Conservation (phyloP, 1,284 basidiomycete species). For the Macrocystidia cucumis region DNA sequence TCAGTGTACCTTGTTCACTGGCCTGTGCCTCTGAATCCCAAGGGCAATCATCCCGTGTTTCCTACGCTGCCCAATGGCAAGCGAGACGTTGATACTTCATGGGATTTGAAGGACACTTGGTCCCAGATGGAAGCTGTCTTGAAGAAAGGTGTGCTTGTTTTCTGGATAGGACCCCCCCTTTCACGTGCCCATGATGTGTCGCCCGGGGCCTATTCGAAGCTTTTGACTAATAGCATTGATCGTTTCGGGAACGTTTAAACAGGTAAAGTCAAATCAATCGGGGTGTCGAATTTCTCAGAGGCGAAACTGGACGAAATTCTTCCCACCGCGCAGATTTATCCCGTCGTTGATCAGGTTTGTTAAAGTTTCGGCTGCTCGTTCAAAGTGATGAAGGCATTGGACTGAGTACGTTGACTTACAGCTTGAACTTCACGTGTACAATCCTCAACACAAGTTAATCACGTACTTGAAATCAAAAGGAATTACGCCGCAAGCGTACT, state of each 20-base stretch:
- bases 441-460: slow-evolving; percentile 69
- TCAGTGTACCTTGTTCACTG: slow-evolving; percentile 77
- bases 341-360: slow-evolving; percentile 57
- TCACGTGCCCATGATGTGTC: slow-evolving; percentile 1
- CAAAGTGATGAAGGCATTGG: neutral
- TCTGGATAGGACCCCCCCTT: slow-evolving; percentile 16
- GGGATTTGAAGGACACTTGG: slow-evolving; percentile 73
- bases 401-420: slow-evolving; percentile 14
- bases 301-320: slow-evolving; percentile 57
- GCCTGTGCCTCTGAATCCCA: slow-evolving; percentile 72
- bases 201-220: no score
- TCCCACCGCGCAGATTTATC: slow-evolving; percentile 44
- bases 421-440: slow-evolving; percentile 74
- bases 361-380: slow-evolving; percentile 5
- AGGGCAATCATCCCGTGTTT: slow-evolving; percentile 66
- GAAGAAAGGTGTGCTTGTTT: slow-evolving; percentile 41
- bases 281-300: slow-evolving; percentile 67
- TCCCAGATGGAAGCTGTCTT: slow-evolving; percentile 72
- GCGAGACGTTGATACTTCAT: slow-evolving; percentile 59
- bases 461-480: slow-evolving; percentile 60
- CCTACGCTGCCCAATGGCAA: slow-evolving; percentile 62
- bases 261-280: slow-evolving; percentile 70
- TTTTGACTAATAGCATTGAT: no score
- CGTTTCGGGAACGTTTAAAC: no score
- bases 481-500: slow-evolving; percentile 78